Evolutionary conservation across 495 filamentous ascomycete species (phyloP).

Genomic region (Daldinia caldariorum): DNA sequence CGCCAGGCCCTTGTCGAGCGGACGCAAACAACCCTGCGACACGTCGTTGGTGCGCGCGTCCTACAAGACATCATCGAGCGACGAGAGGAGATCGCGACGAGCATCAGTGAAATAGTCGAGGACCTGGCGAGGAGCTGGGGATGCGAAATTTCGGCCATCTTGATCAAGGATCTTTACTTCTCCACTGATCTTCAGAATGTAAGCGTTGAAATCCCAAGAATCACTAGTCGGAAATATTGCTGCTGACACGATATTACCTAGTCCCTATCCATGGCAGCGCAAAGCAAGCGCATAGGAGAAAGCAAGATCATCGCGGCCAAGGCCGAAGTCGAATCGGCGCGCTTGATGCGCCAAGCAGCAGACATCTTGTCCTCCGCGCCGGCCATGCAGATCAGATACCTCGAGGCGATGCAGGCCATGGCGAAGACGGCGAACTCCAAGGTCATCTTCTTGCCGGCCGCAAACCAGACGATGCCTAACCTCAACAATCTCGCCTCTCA

Average conservation of each 20-base stretch:
- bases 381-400: slow-evolving; percentile 98
- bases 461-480: slow-evolving; percentile 70
- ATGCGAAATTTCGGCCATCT: slow-evolving; percentile 95
- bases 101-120: slow-evolving; percentile 97
- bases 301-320: slow-evolving; percentile 97
- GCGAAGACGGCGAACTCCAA: slow-evolving; percentile 95
- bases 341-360: slow-evolving; percentile 97
- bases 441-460: slow-evolving; percentile 90
- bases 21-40: slow-evolving; percentile 96
- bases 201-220: neutral
- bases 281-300: slow-evolving; percentile 97
- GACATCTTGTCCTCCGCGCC: slow-evolving; percentile 93
- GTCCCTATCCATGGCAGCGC: slow-evolving; percentile 99
- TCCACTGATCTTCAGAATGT: slow-evolving; percentile 88
- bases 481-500: slow-evolving; percentile 49
- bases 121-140: slow-evolving; percentile 95
- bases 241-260: neutral
- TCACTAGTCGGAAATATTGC: neutral
- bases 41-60: slow-evolving; percentile 95
- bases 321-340: slow-evolving; percentile 96
- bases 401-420: slow-evolving; percentile 99
- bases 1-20: slow-evolving; percentile 95
- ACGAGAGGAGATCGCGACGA: slow-evolving; percentile 93
- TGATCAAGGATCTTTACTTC: slow-evolving; percentile 99
- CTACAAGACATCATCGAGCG: slow-evolving; percentile 99